Evolutionary conservation across 2,329 filamentous ascomycete species (phyloP).

Genomic region (Balansia obtecta): DNA sequence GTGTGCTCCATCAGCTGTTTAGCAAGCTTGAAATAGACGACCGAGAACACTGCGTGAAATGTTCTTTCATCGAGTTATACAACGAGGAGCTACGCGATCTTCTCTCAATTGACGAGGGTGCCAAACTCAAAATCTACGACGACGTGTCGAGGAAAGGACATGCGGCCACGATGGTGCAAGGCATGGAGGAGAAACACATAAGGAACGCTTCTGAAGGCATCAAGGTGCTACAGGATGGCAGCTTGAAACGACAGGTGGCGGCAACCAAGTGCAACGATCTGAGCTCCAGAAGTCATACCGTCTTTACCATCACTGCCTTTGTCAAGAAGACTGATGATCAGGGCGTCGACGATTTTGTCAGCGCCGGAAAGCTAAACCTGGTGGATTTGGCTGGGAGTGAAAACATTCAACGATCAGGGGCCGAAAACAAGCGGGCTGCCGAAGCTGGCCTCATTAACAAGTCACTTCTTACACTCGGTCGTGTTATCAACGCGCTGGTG

Average conservation of each 20-base stretch:
- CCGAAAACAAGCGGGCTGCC: slow-evolving; percentile 92
- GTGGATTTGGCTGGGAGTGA: slow-evolving; percentile 96
- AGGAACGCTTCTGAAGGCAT: slow-evolving; percentile 76
- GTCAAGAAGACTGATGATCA: slow-evolving; percentile 70
- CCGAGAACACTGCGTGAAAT: slow-evolving; percentile 81
- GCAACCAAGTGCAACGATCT: slow-evolving; percentile 99
- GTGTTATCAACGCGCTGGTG: slow-evolving; percentile 94
- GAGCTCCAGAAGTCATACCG: slow-evolving; percentile 90
- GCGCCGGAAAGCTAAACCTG: slow-evolving; percentile 86
- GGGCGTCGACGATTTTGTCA: slow-evolving; percentile 81
- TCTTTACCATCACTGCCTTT: slow-evolving; percentile 91
- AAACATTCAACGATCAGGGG: slow-evolving; percentile 92
- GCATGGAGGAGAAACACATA: slow-evolving; percentile 95
- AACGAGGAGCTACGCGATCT: slow-evolving; percentile 94
- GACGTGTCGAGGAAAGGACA: slow-evolving; percentile 80
- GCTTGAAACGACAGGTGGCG: slow-evolving; percentile 91
- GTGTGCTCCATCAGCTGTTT: slow-evolving; percentile 79
- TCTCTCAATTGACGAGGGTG: slow-evolving; percentile 65
- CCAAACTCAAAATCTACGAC: slow-evolving; percentile 92
- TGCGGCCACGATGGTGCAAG: slow-evolving; percentile 77
- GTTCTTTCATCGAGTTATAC: slow-evolving; percentile 97
- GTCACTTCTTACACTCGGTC: slow-evolving; percentile 82
- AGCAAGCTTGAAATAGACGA: slow-evolving; percentile 68
- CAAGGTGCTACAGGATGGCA: slow-evolving; percentile 76
- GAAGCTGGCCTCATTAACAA: slow-evolving; percentile 98